Percentiles rank a stretch among this genome's conserved stretches.
phyloP scores from a whole-genome alignment of 768 basidiomycete species.

The Lactifluus subvellereus region DNA sequence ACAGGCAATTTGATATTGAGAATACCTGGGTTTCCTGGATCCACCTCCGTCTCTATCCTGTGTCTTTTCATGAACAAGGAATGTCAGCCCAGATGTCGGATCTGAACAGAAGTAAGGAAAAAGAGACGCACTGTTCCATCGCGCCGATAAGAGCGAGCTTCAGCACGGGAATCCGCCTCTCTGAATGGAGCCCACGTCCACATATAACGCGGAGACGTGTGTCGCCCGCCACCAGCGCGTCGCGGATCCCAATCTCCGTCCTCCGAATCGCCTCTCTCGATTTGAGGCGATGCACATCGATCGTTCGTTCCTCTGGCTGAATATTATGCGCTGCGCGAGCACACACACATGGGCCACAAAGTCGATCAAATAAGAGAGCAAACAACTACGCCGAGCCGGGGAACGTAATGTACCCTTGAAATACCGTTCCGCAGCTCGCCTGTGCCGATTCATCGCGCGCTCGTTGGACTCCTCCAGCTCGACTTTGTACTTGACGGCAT shows the following conservation, averaged over 20 bases:
- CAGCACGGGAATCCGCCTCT: constrained; percentile 30
- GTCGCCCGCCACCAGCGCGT: constrained; percentile 29
- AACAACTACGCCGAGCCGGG: background rate
- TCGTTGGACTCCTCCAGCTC: constrained; percentile 31
- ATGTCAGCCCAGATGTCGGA: background rate
- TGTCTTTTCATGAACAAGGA: constrained; percentile 20
- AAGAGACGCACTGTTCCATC: constrained; percentile 29
- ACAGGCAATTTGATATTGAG: constrained; percentile 28
- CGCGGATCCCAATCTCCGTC: constrained; percentile 32
- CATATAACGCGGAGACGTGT: constrained; percentile 33
- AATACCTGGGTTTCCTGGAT: constrained; percentile 30
- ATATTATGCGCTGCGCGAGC: constrained; percentile 30
- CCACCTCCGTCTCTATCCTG: constrained; percentile 27
- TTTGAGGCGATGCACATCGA: constrained; percentile 35
- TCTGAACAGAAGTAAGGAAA: background rate
- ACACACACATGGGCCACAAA: background rate
- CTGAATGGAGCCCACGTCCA: constrained; percentile 33
- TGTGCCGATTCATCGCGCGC: constrained; percentile 29
- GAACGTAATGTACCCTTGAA: constrained; percentile 28
- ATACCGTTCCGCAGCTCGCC: constrained; percentile 33
- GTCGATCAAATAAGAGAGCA: background rate
- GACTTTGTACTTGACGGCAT: constrained; percentile 29
- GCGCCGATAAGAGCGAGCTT: constrained; percentile 31
- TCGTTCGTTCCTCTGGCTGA: constrained; percentile 28
- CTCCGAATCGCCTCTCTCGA: constrained; percentile 30